Base-by-base conservation (phyloP, 768 basidiomycete species). In the Boletus reticuloceps region DNA sequence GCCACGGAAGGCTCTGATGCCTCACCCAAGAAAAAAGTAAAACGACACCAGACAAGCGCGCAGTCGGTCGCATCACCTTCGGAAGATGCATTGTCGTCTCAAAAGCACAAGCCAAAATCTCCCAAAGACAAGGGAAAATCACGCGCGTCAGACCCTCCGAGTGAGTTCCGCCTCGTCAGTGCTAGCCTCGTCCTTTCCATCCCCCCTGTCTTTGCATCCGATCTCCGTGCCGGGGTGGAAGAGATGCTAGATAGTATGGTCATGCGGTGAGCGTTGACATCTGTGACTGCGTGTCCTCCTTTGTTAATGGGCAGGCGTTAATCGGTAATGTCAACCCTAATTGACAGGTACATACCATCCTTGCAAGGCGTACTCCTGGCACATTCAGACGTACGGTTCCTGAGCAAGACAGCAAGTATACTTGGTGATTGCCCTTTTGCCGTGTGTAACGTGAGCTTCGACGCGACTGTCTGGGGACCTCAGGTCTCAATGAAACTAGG, bases 241-340 rank as follows among this genome's bases (percentile, higher is more conserved):
- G 93, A 98, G 72, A 85, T 94, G 82, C 75, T 98, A 17, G 94
- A 98, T 71, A 91, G 90, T 9, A 89, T 97, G 89, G 74, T 96
- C 14, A 96, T 98, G 95, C 85, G 91, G 95, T 94, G 65, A 62
- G 82, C 73, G 20, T 47, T 22, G 47, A n/a, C 44, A 51, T 39
- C 34, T 39, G 45, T 57, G 55, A 57, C 55, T 55, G 36, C 17
- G 12, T 20, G 1, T n/a, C 43, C 16, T 22, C 32, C 31, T 53
- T 44, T 27, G 32, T 46, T 40, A 49, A 52, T 42, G 17, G 37
- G 19, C 36, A 19, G 27, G 41, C 42, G 29, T 42, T 64, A 11
- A 59, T 52, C 14, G 19, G 27, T 36, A 13, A 47, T 44, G 6
- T 11, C 19, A 16, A 34, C 17, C 39, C 37, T 41, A 2, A 55